These are phyloP conservation scores for Kurtzmaniella cleridarum DNA, from an alignment of 805 yeast species.

Conservation along the genomic window DNA sequence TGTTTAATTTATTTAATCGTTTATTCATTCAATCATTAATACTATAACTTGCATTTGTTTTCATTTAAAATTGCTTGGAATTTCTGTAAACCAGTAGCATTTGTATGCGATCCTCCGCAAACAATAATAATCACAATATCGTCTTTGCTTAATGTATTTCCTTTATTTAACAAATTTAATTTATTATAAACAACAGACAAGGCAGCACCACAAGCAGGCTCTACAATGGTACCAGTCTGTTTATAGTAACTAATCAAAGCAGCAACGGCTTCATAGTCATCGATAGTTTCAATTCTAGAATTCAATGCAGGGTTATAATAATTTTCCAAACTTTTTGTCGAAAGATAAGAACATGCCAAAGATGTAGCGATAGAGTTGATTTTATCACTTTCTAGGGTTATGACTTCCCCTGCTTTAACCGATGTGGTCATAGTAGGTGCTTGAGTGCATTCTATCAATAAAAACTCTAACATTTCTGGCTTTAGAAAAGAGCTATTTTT, in stretches of 20 bases:
- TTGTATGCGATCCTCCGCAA: conserved; percentile 10
- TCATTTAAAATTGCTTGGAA: background rate
- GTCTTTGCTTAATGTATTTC: conserved; percentile 11
- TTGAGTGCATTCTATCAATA: conserved; percentile 55
- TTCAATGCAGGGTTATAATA: conserved; percentile 20
- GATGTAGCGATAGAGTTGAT: conserved; percentile 57
- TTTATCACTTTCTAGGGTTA: conserved; percentile 32
- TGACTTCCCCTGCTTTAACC: conserved; percentile 39
- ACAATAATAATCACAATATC: conserved; percentile 23
- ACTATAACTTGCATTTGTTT: background rate
- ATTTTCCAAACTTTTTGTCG: conserved; percentile 43
- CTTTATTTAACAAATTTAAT: conserved; percentile 9
- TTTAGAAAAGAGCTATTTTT: conserved; percentile 15
- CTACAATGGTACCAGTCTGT: conserved; percentile 15
- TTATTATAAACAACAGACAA: conserved; percentile 11
- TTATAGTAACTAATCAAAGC: conserved; percentile 20
- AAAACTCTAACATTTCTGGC: conserved; percentile 22
- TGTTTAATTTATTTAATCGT: too few relatives aligned
- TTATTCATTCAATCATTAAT: background rate
- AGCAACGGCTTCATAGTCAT: conserved; percentile 21
- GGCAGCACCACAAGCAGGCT: conserved; percentile 33
- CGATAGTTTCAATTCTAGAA: conserved; percentile 37
- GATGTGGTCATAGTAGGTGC: conserved; percentile 55
- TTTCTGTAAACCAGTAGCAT: background rate
- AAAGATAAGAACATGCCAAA: conserved; percentile 56